Percentiles rank a stretch among this genome's conserved stretches.
Conservation (phyloP, 2,329 filamentous ascomycete genomes). For the Venturiaceae sp. region DNA sequence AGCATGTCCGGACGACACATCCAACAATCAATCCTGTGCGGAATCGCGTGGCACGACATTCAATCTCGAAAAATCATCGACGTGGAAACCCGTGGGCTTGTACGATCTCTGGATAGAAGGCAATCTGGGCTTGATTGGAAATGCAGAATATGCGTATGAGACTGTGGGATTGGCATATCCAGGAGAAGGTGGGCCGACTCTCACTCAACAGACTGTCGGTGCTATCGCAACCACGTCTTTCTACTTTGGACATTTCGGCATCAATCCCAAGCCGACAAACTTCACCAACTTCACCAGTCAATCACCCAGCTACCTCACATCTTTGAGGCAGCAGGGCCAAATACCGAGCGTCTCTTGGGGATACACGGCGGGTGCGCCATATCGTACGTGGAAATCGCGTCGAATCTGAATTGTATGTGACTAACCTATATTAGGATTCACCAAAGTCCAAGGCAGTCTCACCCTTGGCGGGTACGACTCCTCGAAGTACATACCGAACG, state of each 20-base stretch:
- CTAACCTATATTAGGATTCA: constrained; percentile 15
- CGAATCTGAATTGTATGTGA: neutral
- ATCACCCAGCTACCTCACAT: constrained; percentile 42
- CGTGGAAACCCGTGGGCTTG: constrained; percentile 49
- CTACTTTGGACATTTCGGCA: constrained; percentile 37
- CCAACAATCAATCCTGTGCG: constrained; percentile 33
- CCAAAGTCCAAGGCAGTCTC: constrained; percentile 34
- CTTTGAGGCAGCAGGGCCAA: constrained; percentile 44
- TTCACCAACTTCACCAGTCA: constrained; percentile 41
- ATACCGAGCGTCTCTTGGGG: constrained; percentile 68
- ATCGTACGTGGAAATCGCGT: constrained; percentile 39
- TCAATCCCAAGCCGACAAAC: constrained; percentile 40
- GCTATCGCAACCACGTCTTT: constrained; percentile 29
- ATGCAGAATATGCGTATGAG: constrained; percentile 55
- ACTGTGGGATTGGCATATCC: constrained; percentile 29
- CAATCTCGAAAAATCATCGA: constrained; percentile 41
- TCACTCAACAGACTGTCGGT: constrained; percentile 32
- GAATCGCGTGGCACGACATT: constrained; percentile 51
- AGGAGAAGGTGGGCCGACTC: constrained; percentile 28
- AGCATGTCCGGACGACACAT: constrained; percentile 38
- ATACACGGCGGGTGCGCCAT: constrained; percentile 67
- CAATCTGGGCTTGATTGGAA: constrained; percentile 48
- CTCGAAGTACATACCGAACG: constrained; percentile 51
- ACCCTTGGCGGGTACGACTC: constrained; percentile 63
- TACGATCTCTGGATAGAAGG: constrained; percentile 49